These are phyloP conservation scores for Parasarocladium wereldwijsianum DNA, from an alignment of 2,329 filamentous ascomycete genomes.

Conservation along the genomic window DNA sequence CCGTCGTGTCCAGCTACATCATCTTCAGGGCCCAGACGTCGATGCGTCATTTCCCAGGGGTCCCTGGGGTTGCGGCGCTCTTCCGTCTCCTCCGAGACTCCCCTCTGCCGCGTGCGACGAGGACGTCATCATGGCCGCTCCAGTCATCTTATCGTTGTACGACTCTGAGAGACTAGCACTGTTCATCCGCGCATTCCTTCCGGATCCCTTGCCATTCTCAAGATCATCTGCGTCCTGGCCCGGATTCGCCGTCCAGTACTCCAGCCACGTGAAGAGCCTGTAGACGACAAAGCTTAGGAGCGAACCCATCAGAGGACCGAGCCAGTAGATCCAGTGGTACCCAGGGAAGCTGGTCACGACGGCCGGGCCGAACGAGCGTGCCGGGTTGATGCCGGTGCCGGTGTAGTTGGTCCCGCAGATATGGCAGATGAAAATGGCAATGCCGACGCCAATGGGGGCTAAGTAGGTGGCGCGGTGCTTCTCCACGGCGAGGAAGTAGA, in stretches of 20 bases:
- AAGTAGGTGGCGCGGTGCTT: slow-evolving; percentile 61
- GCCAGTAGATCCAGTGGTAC: slow-evolving; percentile 41
- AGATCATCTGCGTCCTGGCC: slow-evolving; percentile 28
- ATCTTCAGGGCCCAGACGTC: too few species aligned
- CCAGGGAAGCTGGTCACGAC: slow-evolving; percentile 25
- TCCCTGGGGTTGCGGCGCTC: too few species aligned
- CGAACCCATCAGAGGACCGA: slow-evolving; percentile 35
- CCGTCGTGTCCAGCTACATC: too few species aligned
- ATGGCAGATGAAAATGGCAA: slow-evolving; percentile 50
- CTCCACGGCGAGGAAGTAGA: slow-evolving; percentile 57
- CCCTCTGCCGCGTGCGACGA: too few species aligned
- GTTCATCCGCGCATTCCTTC: too few species aligned
- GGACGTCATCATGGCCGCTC: too few species aligned
- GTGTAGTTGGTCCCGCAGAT: slow-evolving; percentile 30
- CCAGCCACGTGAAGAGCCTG: slow-evolving; percentile 31
- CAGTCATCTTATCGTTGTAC: too few species aligned
- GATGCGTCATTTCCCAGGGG: too few species aligned
- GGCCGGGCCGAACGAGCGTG: slow-evolving; percentile 33
- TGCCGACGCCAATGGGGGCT: slow-evolving; percentile 57
- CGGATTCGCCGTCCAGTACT: slow-evolving; percentile 35
- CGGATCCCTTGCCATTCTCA: slow-evolving; percentile 11
- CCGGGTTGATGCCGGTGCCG: slow-evolving; percentile 34
- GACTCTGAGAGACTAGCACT: too few species aligned
- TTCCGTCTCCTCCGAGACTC: too few species aligned
- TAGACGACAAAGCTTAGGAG: slow-evolving; percentile 34